Percentiles rank a stretch among this genome's conserved stretches.
Conservation (phyloP, 2,329 filamentous ascomycete genomes). For the Chaetoscypha palmicola region DNA sequence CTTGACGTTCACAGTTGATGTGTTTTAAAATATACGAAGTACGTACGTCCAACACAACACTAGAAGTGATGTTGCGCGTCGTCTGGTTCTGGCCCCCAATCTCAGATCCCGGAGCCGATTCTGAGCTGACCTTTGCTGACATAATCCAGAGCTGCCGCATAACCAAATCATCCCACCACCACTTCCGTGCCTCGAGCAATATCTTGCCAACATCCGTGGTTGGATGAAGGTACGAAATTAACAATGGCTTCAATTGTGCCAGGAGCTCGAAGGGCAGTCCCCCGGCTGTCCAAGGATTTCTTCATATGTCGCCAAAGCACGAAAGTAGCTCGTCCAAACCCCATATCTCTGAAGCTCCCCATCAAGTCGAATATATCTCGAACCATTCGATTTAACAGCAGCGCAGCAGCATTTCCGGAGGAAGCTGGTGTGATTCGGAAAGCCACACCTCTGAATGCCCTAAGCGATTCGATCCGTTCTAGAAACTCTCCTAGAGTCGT, state of each 20-base stretch:
- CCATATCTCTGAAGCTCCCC: conserved; percentile 13
- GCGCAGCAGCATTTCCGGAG: conserved; percentile 14
- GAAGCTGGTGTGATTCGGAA: conserved; percentile 7
- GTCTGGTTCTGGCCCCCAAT: too few species aligned
- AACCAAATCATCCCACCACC: conserved; percentile 11
- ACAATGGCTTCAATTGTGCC: conserved; percentile 30
- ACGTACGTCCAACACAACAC: too few species aligned
- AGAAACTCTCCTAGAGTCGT: conserved; percentile 9
- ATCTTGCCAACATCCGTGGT: conserved; percentile 5
- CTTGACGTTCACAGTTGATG: too few species aligned
- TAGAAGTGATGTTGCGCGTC: too few species aligned
- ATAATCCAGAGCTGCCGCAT: conserved; percentile 6
- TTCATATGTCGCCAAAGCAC: conserved; percentile 29
- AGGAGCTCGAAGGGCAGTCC: conserved; percentile 24
- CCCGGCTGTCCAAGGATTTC: conserved; percentile 26
- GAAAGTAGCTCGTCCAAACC: conserved; percentile 13
- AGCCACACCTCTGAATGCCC: conserved; percentile 18
- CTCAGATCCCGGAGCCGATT: too few species aligned
- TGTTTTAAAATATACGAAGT: too few species aligned
- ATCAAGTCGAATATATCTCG: conserved; percentile 18
- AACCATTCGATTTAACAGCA: conserved; percentile 29
- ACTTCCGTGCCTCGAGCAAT: not conserved
- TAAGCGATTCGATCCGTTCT: conserved; percentile 22
- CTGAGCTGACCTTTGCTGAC: too few species aligned
- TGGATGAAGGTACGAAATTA: conserved; percentile 1